These are phyloP conservation scores for Starmerella potacharoeniae DNA, from an alignment of 805 yeast species.

Conservation along the genomic window DNA sequence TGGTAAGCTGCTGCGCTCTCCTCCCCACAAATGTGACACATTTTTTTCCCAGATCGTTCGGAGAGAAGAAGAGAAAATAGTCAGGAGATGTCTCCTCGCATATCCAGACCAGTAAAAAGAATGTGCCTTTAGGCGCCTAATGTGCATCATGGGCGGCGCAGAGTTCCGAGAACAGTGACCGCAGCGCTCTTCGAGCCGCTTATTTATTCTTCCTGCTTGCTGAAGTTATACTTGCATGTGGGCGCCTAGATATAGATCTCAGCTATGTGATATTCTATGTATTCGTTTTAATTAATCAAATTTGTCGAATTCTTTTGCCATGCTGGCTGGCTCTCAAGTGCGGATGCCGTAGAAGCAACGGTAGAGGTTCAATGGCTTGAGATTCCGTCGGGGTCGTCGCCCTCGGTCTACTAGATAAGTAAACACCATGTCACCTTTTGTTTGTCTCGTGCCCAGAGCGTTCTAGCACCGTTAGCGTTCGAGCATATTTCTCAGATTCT, in stretches of 20 bases:
- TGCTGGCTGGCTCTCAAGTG: neutral
- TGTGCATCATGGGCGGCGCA: conserved; percentile 10
- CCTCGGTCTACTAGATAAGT: too few relatives aligned
- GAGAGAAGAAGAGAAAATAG: neutral
- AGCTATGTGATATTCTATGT: conserved; percentile 4
- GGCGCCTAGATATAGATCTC: conserved; percentile 9
- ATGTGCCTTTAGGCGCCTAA: conserved; percentile 14
- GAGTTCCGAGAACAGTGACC: conserved; percentile 4
- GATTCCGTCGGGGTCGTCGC: too few relatives aligned
- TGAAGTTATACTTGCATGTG: conserved; percentile 10
- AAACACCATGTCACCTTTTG: too few relatives aligned
- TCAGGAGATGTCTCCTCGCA: neutral
- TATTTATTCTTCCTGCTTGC: conserved; percentile 14
- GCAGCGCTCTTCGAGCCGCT: conserved; percentile 7
- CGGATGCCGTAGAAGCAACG: too few relatives aligned
- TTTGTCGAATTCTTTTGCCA: neutral
- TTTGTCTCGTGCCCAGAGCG: too few relatives aligned
- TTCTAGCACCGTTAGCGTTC: too few relatives aligned
- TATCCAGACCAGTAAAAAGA: conserved; percentile 1
- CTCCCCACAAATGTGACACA: neutral
- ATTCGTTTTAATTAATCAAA: neutral
- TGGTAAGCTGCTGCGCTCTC: neutral
- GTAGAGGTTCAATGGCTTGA: too few relatives aligned
- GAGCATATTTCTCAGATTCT: too few relatives aligned
- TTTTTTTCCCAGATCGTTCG: neutral